Percentiles rank a stretch among this genome's conserved stretches.
phyloP scores from a whole-genome alignment of 345 rosid species.

The Melastoma malabathricum region DNA sequence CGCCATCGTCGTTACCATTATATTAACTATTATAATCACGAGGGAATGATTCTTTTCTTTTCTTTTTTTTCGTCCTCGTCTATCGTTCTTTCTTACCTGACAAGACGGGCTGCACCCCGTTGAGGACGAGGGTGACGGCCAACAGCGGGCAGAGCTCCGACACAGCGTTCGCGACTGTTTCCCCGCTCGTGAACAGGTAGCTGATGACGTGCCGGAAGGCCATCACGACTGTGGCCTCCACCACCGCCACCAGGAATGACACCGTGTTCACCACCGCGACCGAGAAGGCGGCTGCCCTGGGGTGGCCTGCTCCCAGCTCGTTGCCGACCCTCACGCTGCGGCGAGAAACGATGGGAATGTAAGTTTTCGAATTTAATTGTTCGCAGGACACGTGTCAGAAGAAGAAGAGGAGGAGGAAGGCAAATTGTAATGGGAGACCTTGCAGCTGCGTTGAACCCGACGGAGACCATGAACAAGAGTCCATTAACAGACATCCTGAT shows the following conservation, averaged over 20 bases:
- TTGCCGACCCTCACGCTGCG: constrained; percentile 30
- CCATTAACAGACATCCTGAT: constrained; percentile 46
- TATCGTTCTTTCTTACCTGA: constrained; percentile 16
- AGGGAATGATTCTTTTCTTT: too few species aligned
- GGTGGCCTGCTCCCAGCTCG: constrained; percentile 34
- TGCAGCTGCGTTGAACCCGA: constrained; percentile 86
- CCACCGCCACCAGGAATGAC: constrained; percentile 18
- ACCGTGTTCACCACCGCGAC: constrained; percentile 18
- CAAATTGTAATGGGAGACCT: constrained; percentile 22
- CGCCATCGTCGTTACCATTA: too few species aligned
- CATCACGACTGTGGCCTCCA: constrained; percentile 14
- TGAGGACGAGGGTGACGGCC: constrained; percentile 24
- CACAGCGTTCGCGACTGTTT: constrained; percentile 21
- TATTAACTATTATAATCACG: background rate
- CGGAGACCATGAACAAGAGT: constrained; percentile 54
- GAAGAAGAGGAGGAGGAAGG: background rate
- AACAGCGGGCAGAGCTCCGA: constrained; percentile 27
- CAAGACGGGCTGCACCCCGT: constrained; percentile 30
- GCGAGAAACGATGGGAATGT: background rate
- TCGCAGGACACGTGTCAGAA: background rate
- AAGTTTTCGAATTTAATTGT: background rate
- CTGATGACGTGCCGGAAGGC: constrained; percentile 25
- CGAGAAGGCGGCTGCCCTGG: constrained; percentile 22
- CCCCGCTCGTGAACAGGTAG: constrained; percentile 28
- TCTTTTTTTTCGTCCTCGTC: too few species aligned